These are phyloP conservation scores for Lipomyces yamadae DNA, from an alignment of 805 yeast species.

Conservation along the genomic window DNA sequence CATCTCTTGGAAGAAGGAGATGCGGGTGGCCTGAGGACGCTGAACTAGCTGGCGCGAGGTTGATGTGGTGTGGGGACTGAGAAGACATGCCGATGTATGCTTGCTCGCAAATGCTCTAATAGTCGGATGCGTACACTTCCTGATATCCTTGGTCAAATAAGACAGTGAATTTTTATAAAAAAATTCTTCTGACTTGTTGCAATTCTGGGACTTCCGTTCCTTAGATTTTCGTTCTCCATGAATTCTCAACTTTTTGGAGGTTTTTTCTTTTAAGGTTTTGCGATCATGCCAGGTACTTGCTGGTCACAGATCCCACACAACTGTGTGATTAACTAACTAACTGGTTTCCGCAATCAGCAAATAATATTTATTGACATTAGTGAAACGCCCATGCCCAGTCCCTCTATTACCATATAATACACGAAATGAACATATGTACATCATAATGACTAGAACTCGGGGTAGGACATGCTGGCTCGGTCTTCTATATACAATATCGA, in stretches of 20 bases:
- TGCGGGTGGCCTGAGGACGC: neutral
- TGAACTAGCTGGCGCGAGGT: slow-evolving; percentile 4
- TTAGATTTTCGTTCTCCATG: neutral
- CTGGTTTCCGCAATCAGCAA: too few relatives aligned
- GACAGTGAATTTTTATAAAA: neutral
- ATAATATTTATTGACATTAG: neutral
- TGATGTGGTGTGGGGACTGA: neutral
- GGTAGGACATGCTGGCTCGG: neutral
- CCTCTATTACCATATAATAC: neutral
- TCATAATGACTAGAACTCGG: neutral
- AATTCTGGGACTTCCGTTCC: neutral
- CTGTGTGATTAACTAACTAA: too few relatives aligned
- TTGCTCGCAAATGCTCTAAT: neutral
- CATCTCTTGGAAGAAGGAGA: neutral
- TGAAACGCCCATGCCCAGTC: neutral
- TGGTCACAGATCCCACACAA: neutral
- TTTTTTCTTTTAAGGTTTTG: neutral
- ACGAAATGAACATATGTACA: neutral
- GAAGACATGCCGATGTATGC: neutral
- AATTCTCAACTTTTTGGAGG: neutral
- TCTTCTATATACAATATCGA: slow-evolving; percentile 20
- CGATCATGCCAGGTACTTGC: neutral
- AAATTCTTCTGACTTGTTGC: neutral
- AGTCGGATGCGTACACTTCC: neutral
- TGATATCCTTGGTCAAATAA: neutral